Evolutionary conservation across 106 monocot species (phyloP).

Genomic region (Dendrobium chrysotoxum): DNA sequence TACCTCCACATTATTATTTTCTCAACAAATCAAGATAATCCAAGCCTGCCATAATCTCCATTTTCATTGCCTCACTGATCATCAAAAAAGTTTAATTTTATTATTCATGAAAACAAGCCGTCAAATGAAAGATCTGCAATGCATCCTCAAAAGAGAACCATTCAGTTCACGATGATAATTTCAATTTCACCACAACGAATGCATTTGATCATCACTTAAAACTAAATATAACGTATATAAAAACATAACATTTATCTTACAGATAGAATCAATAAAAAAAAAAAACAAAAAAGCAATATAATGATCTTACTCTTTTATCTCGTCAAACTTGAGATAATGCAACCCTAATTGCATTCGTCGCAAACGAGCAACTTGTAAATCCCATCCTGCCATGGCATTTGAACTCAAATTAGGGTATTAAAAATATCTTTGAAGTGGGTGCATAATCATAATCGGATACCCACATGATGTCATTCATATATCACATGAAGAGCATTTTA

Average conservation of each 20-base stretch:
- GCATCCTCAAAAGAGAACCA: background rate
- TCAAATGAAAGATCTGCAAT: background rate
- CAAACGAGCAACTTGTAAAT: constrained; percentile 59
- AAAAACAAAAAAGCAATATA: background rate
- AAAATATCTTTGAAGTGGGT: background rate
- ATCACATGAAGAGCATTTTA: background rate
- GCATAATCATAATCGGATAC: background rate
- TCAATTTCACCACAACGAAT: background rate
- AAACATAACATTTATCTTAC: background rate
- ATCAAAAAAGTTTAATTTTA: background rate
- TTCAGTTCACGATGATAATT: background rate
- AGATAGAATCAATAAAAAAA: background rate
- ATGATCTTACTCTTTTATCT: constrained; percentile 71
- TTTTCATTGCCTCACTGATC: background rate
- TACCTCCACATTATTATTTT: background rate
- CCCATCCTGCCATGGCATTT: constrained; percentile 62
- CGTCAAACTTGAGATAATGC: constrained; percentile 61
- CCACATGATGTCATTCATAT: background rate
- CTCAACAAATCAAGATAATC: background rate
- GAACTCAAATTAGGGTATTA: background rate
- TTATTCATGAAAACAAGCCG: background rate
- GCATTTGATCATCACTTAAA: background rate
- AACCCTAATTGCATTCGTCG: constrained; percentile 74
- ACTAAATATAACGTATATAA: background rate
- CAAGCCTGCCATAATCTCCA: background rate